Evolutionary conservation across 306 rosid species (phyloP), one percentile per base, ranked within the genome.

Genomic region (Oxytropis ochrocephala): DNA sequence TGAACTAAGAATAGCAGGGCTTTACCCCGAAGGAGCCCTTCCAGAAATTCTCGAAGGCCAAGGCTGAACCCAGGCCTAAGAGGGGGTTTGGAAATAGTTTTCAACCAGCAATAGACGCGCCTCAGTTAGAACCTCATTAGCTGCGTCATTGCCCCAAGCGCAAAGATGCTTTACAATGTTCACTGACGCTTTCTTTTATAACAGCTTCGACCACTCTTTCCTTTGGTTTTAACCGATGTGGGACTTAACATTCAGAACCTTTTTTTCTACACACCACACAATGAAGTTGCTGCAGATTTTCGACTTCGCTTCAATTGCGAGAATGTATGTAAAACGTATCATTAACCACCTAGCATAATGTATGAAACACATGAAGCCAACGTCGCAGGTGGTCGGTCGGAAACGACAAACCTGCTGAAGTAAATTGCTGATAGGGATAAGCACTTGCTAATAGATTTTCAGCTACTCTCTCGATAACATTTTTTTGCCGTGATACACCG

Each of bases 11-110:
- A 7, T 27, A 7, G 78, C 12, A 63, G 67, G 52, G 11, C 79
- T 65, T 66, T 46, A 56, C 61, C 74, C 67, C 41, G 0, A 4
- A 13, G 51, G 74, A 75, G 61, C 21, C 68, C 79, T 75, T 75
- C 68, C 79, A 75, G 74, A 75, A 75, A 75, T 75, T 75, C 74
- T 75, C 74, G 0, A 67, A 47, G 38, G 62, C 79, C 38, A 1
- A 7, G 21, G 74, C 7, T 2, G 0, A 55, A 19, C 73, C 50
- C 17, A n/a, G n/a, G n/a, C 39, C 39, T 11, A 54, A 54, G 61
- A 54, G 61, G 62, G 62, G 62, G 62, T 55, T 55, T 55, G 62
- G 62, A 55, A 55, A 55, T 55, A 55, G 62, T 55, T 55, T 55
- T 55, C 62, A 55, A 55, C 62, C 62, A 55, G 62, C 62, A 55